phyloP scores from a whole-genome alignment of 148 eudicot genomes.

The Camellia lanceoleosa region DNA sequence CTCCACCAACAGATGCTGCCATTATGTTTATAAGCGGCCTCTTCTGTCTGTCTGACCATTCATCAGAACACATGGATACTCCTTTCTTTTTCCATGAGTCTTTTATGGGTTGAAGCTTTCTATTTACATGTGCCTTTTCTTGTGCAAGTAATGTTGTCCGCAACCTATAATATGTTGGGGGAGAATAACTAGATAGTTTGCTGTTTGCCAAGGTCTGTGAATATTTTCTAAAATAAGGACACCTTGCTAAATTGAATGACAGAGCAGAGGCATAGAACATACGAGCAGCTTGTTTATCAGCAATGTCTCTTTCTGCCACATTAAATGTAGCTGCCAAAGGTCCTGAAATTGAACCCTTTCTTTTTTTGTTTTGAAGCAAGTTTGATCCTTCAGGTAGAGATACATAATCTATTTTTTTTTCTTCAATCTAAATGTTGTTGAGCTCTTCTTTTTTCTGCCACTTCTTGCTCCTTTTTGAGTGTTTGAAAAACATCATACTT shows the following conservation, averaged over 20 bases:
- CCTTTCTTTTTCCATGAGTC: slow-evolving; percentile 20
- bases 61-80: slow-evolving; percentile 9
- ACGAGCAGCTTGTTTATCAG: neutral
- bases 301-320: neutral
- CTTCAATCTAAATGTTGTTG: neutral
- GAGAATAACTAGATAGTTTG: slow-evolving; percentile 6
- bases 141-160: slow-evolving; percentile 1
- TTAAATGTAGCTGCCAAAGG: neutral
- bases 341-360: neutral
- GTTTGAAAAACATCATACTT: neutral
- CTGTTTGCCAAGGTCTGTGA: neutral
- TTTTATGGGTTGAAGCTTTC: neutral
- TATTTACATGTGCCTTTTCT: neutral
- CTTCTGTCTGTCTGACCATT: slow-evolving; percentile 5
- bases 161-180: slow-evolving; percentile 9
- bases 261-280: slow-evolving; percentile 5
- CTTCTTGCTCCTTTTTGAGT: neutral
- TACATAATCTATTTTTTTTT: neutral
- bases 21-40: too few species aligned
- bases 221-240: neutral
- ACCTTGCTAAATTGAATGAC: slow-evolving; percentile 14
- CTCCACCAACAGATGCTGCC: neutral
- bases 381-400: neutral
- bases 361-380: neutral
- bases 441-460: neutral